A percentile compares a stretch with the other conserved stretches of the same genome.
Conservation (phyloP, 2,329 filamentous ascomycete genomes). For the Neopestalotiopsis rosae region DNA sequence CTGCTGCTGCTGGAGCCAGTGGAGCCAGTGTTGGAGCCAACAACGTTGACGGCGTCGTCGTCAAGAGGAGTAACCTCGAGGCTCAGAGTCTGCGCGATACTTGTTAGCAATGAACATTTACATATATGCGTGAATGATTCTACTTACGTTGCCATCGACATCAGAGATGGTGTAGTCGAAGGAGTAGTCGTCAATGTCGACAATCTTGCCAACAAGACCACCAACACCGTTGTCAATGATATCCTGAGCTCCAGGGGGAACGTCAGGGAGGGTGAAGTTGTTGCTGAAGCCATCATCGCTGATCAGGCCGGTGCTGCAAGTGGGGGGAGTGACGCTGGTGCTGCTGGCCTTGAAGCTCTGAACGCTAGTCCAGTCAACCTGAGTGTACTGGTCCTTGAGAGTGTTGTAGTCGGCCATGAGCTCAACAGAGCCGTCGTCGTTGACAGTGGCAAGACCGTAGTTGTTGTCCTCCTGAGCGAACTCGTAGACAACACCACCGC, state of each 20-base stretch:
- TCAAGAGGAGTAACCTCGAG: slow-evolving; percentile 47
- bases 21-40: slow-evolving; percentile 22
- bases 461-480: slow-evolving; percentile 74
- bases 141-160: slow-evolving; percentile 40
- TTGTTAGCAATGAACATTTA: not conserved
- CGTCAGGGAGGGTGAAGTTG: slow-evolving; percentile 78
- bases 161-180: slow-evolving; percentile 53
- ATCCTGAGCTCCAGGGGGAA: slow-evolving; percentile 70
- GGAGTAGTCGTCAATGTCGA: slow-evolving; percentile 69
- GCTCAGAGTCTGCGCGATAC: not conserved
- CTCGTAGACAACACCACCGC: slow-evolving; percentile 82
- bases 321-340: slow-evolving; percentile 61
- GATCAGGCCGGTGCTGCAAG: slow-evolving; percentile 73
- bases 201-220: slow-evolving; percentile 68
- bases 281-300: slow-evolving; percentile 69
- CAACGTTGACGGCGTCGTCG: slow-evolving; percentile 28
- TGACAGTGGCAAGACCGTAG: slow-evolving; percentile 69
- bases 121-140: not conserved
- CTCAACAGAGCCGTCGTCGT: slow-evolving; percentile 59
- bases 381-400: slow-evolving; percentile 75
- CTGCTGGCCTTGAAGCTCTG: slow-evolving; percentile 65
- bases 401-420: slow-evolving; percentile 73
- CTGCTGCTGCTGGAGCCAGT: slow-evolving; percentile 7
- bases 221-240: slow-evolving; percentile 80
- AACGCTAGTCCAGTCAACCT: slow-evolving; percentile 73